These are phyloP conservation scores for Daldinia concentrica DNA, from an alignment of 495 filamentous ascomycete genomes.

Conservation along the genomic window DNA sequence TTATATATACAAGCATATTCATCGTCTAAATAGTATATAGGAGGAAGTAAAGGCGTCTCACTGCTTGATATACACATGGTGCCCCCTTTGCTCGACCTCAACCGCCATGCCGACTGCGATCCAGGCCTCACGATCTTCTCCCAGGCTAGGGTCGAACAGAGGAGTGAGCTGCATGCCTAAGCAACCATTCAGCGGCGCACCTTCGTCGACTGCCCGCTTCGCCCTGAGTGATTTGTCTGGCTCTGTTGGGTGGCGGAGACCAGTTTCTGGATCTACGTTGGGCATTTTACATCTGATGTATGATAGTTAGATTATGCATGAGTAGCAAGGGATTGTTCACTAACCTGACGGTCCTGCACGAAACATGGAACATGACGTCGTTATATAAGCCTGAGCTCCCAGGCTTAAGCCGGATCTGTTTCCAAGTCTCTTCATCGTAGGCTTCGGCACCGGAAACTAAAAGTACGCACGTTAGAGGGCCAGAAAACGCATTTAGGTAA, in stretches of 20 bases:
- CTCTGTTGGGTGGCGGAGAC: slow-evolving; percentile 73
- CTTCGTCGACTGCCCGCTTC: slow-evolving; percentile 77
- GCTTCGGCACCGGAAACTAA: slow-evolving; percentile 51
- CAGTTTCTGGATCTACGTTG: slow-evolving; percentile 81
- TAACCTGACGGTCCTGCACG: slow-evolving; percentile 72
- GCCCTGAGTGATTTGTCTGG: slow-evolving; percentile 76
- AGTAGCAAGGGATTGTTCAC: slow-evolving; percentile 12
- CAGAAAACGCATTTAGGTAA: background rate
- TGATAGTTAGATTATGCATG: slow-evolving; percentile 20
- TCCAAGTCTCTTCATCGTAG: slow-evolving; percentile 81
- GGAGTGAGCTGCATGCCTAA: slow-evolving; percentile 87
- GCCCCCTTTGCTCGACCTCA: slow-evolving; percentile 50
- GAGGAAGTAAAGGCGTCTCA: slow-evolving; percentile 18
- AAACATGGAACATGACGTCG: slow-evolving; percentile 61
- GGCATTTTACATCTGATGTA: slow-evolving; percentile 75
- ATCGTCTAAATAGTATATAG: slow-evolving; percentile 4
- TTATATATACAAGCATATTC: background rate
- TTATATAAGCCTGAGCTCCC: slow-evolving; percentile 44
- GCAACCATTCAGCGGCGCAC: slow-evolving; percentile 74
- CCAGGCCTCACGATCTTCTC: slow-evolving; percentile 50
- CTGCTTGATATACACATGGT: slow-evolving; percentile 54
- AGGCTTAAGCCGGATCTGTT: slow-evolving; percentile 69
- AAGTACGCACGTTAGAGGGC: slow-evolving; percentile 11
- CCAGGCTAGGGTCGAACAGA: slow-evolving; percentile 52
- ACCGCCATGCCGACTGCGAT: slow-evolving; percentile 57